These are phyloP conservation scores for Capronia americana DNA, from an alignment of 2,329 filamentous ascomycete species.

Conservation along the genomic window DNA sequence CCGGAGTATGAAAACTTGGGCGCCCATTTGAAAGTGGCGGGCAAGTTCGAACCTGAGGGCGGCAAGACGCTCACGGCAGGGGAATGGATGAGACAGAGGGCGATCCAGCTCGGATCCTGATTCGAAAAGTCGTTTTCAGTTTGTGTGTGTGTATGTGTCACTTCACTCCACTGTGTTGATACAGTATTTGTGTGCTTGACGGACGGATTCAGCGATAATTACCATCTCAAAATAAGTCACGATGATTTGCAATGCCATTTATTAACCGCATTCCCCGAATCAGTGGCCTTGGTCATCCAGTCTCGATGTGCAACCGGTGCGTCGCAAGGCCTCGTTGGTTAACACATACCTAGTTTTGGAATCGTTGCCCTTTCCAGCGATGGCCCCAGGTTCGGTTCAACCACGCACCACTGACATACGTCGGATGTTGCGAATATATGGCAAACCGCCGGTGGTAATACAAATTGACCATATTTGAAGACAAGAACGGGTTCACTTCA, in stretches of 20 bases:
- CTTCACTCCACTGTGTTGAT: not conserved
- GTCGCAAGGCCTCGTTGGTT: not conserved
- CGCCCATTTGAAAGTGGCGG: conserved; percentile 47
- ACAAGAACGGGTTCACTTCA: too few species aligned
- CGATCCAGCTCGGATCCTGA: conserved; percentile 34
- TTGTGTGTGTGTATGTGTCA: not conserved
- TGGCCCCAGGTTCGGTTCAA: too few species aligned
- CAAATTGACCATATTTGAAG: too few species aligned
- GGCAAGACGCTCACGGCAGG: conserved; percentile 47
- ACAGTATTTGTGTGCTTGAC: not conserved
- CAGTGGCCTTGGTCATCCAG: not conserved
- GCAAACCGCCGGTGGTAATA: too few species aligned
- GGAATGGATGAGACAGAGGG: conserved; percentile 49
- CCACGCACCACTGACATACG: too few species aligned
- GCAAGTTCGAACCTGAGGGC: conserved; percentile 34
- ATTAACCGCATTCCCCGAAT: not conserved
- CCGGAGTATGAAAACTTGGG: conserved; percentile 39
- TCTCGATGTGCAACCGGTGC: not conserved
- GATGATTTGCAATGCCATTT: not conserved
- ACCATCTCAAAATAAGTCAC: not conserved
- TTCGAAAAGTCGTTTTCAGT: not conserved
- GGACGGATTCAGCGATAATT: not conserved
- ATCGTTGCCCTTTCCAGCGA: too few species aligned
- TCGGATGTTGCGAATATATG: too few species aligned
- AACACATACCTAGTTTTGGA: too few species aligned